Percentiles rank a stretch among this genome's conserved stretches.
Evolutionary conservation across 1,284 basidiomycete genomes (phyloP).

Genomic region (Cryptococcus neoformans): DNA sequence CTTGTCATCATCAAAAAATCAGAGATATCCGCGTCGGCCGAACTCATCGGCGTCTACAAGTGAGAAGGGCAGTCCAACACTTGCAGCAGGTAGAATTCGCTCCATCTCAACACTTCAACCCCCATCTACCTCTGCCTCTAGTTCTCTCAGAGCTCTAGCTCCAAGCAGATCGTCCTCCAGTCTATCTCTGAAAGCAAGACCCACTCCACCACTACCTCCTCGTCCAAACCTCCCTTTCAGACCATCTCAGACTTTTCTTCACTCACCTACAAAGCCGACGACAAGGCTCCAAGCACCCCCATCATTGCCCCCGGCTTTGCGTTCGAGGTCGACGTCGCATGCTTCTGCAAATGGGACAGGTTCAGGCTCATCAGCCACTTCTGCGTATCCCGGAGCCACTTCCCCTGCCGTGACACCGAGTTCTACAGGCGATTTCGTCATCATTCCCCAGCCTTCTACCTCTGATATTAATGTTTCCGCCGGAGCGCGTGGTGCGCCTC

Average conservation of each 20-base stretch:
- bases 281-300: background rate
- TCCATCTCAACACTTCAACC: slow-evolving; percentile 8
- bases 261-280: background rate
- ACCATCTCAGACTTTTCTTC: background rate
- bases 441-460: slow-evolving; percentile 18
- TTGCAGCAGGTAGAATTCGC: slow-evolving; percentile 4
- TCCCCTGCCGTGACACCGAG: slow-evolving; percentile 25
- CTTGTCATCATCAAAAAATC: slow-evolving; percentile 2
- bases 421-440: slow-evolving; percentile 40
- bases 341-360: slow-evolving; percentile 1
- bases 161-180: slow-evolving; percentile 1
- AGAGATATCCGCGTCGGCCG: slow-evolving; percentile 14
- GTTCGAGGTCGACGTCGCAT: background rate
- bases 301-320: background rate
- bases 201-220: slow-evolving; percentile 15
- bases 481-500: slow-evolving; percentile 10
- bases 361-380: slow-evolving; percentile 2
- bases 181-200: background rate
- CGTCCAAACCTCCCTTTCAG: slow-evolving; percentile 7
- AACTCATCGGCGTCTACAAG: slow-evolving; percentile 12
- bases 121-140: slow-evolving; percentile 9
- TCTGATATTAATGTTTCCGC: slow-evolving; percentile 2
- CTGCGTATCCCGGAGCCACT: background rate
- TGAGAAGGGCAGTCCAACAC: slow-evolving; percentile 8
- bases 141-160: slow-evolving; percentile 6